Base-by-base conservation (phyloP, 108 stramenopile genomes). In the Nitzschia putrida region DNA sequence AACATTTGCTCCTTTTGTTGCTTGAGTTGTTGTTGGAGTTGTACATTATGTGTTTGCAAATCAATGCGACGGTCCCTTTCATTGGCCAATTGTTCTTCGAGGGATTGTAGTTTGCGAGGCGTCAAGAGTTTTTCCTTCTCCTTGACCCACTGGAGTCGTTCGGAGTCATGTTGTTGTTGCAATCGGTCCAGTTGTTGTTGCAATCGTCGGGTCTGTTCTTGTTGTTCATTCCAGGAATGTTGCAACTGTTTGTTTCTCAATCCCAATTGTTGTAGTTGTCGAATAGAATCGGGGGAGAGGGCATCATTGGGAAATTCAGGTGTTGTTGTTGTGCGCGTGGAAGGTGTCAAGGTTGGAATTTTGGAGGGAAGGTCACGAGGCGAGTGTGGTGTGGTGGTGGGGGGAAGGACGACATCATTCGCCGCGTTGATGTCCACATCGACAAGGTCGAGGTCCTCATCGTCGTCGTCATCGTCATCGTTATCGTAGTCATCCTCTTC, bases 151-250 rank as follows among this genome's bases (percentile, higher is more conserved):
- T 54, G 42, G n/a, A 29, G 11, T 40, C 61, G 60, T 24, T 54
- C 8, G 0, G 55, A 12, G 11, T 56, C n/a, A 29, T 58, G 11
- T 16, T 47, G n/a, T 29, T 25, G 22, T 26, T 57, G 63, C 14
- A 57, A 10, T 54, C 4, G 0, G 3, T 51, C 29, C 14, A 74
- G 39, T 40, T 74, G 50, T 13, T 67, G 22, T 58, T 66, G 38
- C n/a, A 74, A 22, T 37, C 39, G 16, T 34, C 39, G 22, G 42
- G 37, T 60, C 59, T 75, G 43, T 40, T 47, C 37, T 41, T 75
- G 66, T 67, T 75, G 74, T 11, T 58, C 37, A 37, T 75, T 25
- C 74, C 74, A 75, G 4, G 68, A 24, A 13, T 41, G n/a, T 44
- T 75, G 51, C 45, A 75, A 50, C 21, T 38, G 16, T 24, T 57